phyloP scores from a whole-genome alignment of 306 rosid species.

The Carpinus viminea region DNA sequence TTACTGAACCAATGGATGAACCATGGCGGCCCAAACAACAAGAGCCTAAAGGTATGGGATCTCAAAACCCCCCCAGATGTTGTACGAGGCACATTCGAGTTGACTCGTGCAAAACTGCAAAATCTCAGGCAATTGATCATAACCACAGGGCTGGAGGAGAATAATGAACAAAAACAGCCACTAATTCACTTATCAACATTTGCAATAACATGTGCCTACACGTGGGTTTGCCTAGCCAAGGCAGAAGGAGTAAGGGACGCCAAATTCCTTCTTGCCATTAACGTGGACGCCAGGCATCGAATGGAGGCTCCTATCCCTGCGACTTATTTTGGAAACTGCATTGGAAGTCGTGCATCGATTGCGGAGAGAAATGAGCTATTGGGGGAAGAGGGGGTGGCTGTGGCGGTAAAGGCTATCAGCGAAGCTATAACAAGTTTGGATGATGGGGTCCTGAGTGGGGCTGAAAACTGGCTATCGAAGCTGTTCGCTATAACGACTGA shows the following conservation, averaged over 20 bases:
- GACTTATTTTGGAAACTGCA: conserved; percentile 55
- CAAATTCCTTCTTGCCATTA: background rate
- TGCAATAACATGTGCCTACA: conserved; percentile 32
- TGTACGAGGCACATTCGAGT: conserved; percentile 41
- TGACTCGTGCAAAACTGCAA: conserved; percentile 22
- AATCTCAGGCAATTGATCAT: conserved; percentile 29
- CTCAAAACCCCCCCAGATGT: background rate
- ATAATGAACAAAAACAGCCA: background rate
- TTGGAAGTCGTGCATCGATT: background rate
- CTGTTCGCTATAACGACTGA: background rate
- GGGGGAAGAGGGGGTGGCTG: conserved; percentile 27
- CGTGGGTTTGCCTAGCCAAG: conserved; percentile 30
- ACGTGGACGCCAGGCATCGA: conserved; percentile 37
- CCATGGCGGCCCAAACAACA: conserved; percentile 10
- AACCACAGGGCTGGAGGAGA: conserved; percentile 6
- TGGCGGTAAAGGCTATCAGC: conserved; percentile 12
- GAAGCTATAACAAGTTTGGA: conserved; percentile 15
- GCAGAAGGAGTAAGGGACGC: conserved; percentile 25
- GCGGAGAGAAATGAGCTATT: conserved; percentile 4
- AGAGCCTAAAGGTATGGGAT: conserved; percentile 31
- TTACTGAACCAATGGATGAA: conserved; percentile 14
- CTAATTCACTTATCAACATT: conserved; percentile 36
- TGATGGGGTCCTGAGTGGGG: conserved; percentile 24
- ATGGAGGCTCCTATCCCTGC: conserved; percentile 25
- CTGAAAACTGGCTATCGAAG: conserved; percentile 1